Base-by-base conservation (phyloP, 371 early-diverging fungal genomes). In the Sporodiniella umbellata region DNA sequence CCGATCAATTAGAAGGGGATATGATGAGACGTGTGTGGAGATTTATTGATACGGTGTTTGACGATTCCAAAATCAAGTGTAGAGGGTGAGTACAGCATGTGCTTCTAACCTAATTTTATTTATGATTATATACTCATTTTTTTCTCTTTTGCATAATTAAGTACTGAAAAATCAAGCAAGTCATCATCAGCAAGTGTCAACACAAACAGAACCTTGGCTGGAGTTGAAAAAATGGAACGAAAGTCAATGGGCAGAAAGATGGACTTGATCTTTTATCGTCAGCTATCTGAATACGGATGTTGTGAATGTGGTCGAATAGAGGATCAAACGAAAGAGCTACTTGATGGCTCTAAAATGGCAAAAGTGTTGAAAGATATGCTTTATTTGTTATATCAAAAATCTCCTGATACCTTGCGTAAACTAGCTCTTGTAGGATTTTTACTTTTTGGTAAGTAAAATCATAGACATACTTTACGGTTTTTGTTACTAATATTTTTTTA, bases 361-460 rank as follows among this genome's bases (percentile, higher is more conserved):
- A 60, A 60, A 44, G 48, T 55, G 2, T 60, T 51, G 18, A 60
- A 55, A 39, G 48, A 52, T 18, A 60, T 60, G 55, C 1, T 48
- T 5, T 51, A 21, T 12, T 22, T 8, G 19, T 52, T 55, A 37
- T 52, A 47, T 48, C 25, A 48, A 2, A 48, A 46, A 39, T 30
- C 48, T 6, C 45, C 61, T 2, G 46, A 33, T 50, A 7, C 45
- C 6, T 6, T 59, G 21, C 54, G 51, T 45, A 42, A 54, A 35
- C 42, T 59, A 24, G 33, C 51, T 11, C 50, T 59, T 45, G 42
- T 45, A 14, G 53, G 54, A 2, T 44, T 59, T 50, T 58, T 53
- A 23, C 43, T 53, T 4, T 53, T 53, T 49, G 45, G 50, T 49
- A 59, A 42, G 50, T 48, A 52, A 52, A 48, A 48, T 44, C 31